Evolutionary conservation across 1,284 basidiomycete genomes (phyloP).

Genomic region (Marasmius tenuissimus): DNA sequence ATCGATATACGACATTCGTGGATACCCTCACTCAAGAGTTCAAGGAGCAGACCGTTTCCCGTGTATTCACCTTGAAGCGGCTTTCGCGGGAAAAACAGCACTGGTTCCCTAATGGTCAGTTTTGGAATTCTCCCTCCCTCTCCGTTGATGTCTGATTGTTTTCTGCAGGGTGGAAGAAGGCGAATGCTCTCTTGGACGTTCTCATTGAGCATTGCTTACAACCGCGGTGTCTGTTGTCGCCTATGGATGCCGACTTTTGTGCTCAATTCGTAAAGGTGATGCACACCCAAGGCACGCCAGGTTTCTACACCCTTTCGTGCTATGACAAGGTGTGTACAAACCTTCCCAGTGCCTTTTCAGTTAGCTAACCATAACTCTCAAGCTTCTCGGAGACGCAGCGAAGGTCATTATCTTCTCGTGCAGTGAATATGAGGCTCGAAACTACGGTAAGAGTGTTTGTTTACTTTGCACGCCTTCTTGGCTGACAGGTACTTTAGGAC

Average conservation of each 20-base stretch:
- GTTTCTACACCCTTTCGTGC: slow-evolving; percentile 83
- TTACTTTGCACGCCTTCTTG: slow-evolving; percentile 7
- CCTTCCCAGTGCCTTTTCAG: background rate
- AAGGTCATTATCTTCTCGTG: slow-evolving; percentile 88
- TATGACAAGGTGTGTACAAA: slow-evolving; percentile 74
- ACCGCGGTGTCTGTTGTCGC: slow-evolving; percentile 89
- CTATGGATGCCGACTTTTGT: slow-evolving; percentile 95
- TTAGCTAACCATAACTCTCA: background rate
- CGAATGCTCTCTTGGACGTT: slow-evolving; percentile 52
- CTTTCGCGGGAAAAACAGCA: slow-evolving; percentile 79
- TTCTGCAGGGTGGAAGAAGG: slow-evolving; percentile 29
- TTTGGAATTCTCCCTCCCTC: slow-evolving; percentile 7
- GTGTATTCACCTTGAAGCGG: slow-evolving; percentile 75
- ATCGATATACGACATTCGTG: slow-evolving; percentile 59
- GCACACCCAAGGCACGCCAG: slow-evolving; percentile 83
- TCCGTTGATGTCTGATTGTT: slow-evolving; percentile 31
- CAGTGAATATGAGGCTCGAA: slow-evolving; percentile 94
- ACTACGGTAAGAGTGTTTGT: slow-evolving; percentile 67
- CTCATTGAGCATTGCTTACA: slow-evolving; percentile 91
- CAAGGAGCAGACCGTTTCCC: slow-evolving; percentile 73
- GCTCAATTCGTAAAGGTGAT: slow-evolving; percentile 88
- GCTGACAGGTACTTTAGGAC: slow-evolving; percentile 47
- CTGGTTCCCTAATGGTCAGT: slow-evolving; percentile 83
- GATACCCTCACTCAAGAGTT: slow-evolving; percentile 63
- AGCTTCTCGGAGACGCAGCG: slow-evolving; percentile 84